Evolutionary conservation across 768 basidiomycete species (phyloP).

Genomic region (Mycena amicta): DNA sequence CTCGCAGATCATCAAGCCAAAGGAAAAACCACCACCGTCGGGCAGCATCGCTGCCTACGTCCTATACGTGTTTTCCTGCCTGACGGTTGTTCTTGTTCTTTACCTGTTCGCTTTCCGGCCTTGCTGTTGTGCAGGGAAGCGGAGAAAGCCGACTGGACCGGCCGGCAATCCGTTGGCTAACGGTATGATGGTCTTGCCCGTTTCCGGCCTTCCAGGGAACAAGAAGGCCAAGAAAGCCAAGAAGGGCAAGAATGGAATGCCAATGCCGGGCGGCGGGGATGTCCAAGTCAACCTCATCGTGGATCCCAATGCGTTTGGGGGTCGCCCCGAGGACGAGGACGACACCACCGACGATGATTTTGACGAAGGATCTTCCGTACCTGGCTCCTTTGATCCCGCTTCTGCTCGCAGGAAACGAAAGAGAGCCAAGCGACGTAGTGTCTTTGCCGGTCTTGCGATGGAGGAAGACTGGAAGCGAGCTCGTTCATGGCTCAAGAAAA

Average conservation of each 20-base stretch:
- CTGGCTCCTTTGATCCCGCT: conserved; percentile 36
- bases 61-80: conserved; percentile 57
- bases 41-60: conserved; percentile 55
- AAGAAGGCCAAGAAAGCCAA: conserved; percentile 45
- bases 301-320: conserved; percentile 61
- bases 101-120: conserved; percentile 63
- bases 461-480: conserved; percentile 66
- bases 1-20: conserved; percentile 56
- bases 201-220: conserved; percentile 52
- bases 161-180: conserved; percentile 31
- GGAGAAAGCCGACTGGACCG: conserved; percentile 29
- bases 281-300: conserved; percentile 78
- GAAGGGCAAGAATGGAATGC: conserved; percentile 41
- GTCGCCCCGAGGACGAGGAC: conserved; percentile 41
- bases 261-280: conserved; percentile 39
- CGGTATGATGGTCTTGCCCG: conserved; percentile 67
- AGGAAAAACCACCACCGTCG: conserved; percentile 54
- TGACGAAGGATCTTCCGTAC: conserved; percentile 38
- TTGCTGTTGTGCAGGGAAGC: conserved; percentile 48
- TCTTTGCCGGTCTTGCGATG: conserved; percentile 63
- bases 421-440: conserved; percentile 44
- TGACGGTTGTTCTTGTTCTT: conserved; percentile 52
- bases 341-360: conserved; percentile 40
- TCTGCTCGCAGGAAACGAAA: conserved; percentile 37
- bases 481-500: conserved; percentile 54